phyloP scores from a whole-genome alignment of 345 rosid species.

The Conringia planisiliqua region DNA sequence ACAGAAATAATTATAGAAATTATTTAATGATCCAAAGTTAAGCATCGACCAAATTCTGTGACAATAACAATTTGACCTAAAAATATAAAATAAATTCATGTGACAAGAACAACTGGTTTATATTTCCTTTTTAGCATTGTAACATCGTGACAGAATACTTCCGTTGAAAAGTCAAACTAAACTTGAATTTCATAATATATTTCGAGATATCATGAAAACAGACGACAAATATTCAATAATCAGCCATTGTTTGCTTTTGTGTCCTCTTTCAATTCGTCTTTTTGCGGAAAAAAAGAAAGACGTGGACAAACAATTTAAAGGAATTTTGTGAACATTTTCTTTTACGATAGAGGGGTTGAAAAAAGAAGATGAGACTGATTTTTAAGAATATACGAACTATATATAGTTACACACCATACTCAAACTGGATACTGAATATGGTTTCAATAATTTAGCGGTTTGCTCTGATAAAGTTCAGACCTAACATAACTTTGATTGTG shows the following conservation, averaged over 20 bases:
- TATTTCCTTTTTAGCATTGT: not conserved
- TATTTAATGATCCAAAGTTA: not conserved
- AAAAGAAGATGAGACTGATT: not conserved
- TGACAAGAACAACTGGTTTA: not conserved
- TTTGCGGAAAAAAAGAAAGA: not conserved
- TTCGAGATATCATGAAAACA: not conserved
- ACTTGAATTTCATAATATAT: not conserved
- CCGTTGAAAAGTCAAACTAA: not conserved
- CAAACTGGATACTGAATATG: not conserved
- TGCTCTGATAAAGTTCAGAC: not conserved
- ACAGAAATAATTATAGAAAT: not conserved
- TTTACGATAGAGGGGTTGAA: not conserved
- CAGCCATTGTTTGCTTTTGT: not conserved
- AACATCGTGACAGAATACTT: not conserved
- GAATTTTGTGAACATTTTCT: not conserved
- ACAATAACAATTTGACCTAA: conserved; percentile 1
- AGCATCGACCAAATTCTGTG: conserved; percentile 1
- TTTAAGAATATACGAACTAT: not conserved
- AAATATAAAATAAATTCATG: not conserved
- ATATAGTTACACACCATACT: not conserved
- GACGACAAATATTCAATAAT: not conserved
- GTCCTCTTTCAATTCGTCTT: not conserved
- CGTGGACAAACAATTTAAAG: not conserved
- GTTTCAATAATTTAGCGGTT: not conserved
- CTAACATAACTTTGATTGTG: not conserved